Evolutionary conservation across 345 rosid genomes (phyloP).

Genomic region (Brassica incana): DNA sequence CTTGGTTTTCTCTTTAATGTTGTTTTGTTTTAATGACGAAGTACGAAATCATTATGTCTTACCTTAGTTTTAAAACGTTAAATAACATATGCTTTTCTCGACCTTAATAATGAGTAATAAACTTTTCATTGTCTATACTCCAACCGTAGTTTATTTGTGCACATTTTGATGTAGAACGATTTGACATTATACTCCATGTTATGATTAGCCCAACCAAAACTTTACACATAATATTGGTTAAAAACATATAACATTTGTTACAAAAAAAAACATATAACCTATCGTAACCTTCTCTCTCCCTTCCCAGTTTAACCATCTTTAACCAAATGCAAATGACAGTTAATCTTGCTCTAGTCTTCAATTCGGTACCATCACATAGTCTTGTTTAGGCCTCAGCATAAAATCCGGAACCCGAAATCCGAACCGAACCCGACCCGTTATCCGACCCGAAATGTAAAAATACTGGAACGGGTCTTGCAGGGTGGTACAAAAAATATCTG

Average conservation of each 20-base stretch:
- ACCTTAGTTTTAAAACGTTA: too few relatives aligned
- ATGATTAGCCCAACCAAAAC: not conserved
- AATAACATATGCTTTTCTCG: not conserved
- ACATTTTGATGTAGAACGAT: not conserved
- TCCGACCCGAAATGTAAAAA: too few relatives aligned
- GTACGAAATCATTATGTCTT: not conserved
- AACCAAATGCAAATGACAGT: not conserved
- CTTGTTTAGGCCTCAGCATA: not conserved
- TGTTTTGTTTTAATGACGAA: not conserved
- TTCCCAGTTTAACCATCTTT: not conserved
- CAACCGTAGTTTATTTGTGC: not conserved
- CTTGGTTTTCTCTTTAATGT: slow-evolving; percentile 19
- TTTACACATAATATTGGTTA: not conserved
- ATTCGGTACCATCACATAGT: not conserved
- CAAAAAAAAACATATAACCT: not conserved
- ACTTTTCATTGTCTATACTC: not conserved
- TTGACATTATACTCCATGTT: not conserved
- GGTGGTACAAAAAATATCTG: too few relatives aligned
- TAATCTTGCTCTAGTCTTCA: not conserved
- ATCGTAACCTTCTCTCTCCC: not conserved
- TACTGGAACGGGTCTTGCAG: too few relatives aligned
- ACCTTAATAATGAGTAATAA: not conserved
- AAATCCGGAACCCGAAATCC: too few relatives aligned
- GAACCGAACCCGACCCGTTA: too few relatives aligned
- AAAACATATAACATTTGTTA: not conserved